Evolutionary conservation across 805 yeast species (phyloP).

Genomic region (Naumovozyma castellii): DNA sequence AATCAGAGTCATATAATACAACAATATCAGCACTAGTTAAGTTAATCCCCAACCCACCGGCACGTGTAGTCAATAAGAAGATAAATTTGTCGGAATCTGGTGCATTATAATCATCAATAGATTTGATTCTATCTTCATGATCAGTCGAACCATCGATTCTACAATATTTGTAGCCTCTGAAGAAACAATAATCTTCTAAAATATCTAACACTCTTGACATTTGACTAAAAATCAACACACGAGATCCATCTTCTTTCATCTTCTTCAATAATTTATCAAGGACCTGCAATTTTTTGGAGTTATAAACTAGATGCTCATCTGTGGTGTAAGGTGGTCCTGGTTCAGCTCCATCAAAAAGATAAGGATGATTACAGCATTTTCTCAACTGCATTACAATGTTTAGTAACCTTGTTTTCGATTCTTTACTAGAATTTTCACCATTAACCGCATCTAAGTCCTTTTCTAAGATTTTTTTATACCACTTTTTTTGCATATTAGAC

Average conservation of each 20-base stretch:
- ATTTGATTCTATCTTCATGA: slow-evolving; percentile 63
- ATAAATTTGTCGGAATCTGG: slow-evolving; percentile 67
- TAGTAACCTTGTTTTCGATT: slow-evolving; percentile 63
- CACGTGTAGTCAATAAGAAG: slow-evolving; percentile 71
- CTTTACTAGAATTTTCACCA: slow-evolving; percentile 65
- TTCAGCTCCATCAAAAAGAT: slow-evolving; percentile 78
- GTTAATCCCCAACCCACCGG: slow-evolving; percentile 85
- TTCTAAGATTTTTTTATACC: slow-evolving; percentile 71
- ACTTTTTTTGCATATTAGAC: slow-evolving; percentile 66
- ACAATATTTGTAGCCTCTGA: slow-evolving; percentile 61
- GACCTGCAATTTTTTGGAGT: slow-evolving; percentile 63
- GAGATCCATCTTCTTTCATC: slow-evolving; percentile 57
- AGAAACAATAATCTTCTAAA: slow-evolving; percentile 66
- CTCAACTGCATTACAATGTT: slow-evolving; percentile 80
- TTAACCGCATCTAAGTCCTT: slow-evolving; percentile 79
- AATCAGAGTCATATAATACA: slow-evolving; percentile 66
- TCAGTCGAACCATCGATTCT: slow-evolving; percentile 80
- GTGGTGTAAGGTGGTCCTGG: slow-evolving; percentile 86
- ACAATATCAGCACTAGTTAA: slow-evolving; percentile 72
- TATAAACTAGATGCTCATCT: slow-evolving; percentile 70
- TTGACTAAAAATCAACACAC: slow-evolving; percentile 73
- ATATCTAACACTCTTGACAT: slow-evolving; percentile 79
- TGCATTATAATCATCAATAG: slow-evolving; percentile 69
- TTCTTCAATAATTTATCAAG: slow-evolving; percentile 58
- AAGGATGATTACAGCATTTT: slow-evolving; percentile 81